A percentile compares a stretch with the other conserved stretches of the same genome.
Conservation (phyloP, 768 basidiomycete genomes). For the Ramaria sp. region DNA sequence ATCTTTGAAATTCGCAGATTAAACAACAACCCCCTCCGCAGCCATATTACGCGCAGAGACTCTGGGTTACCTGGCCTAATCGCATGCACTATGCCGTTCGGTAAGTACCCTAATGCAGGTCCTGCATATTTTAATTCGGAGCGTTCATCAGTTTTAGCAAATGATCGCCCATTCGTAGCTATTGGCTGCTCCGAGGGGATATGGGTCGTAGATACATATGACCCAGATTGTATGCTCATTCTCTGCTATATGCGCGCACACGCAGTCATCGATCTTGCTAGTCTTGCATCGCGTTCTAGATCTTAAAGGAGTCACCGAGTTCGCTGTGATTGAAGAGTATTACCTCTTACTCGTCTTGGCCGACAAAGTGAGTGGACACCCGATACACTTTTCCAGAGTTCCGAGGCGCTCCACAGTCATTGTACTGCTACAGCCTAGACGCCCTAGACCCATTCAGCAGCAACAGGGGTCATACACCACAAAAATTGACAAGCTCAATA, state of each 20-base stretch:
- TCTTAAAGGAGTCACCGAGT: constrained; percentile 4
- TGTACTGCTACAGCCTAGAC: constrained; percentile 4
- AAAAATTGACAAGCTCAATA: background rate
- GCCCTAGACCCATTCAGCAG: constrained; percentile 3
- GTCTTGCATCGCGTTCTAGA: constrained; percentile 6
- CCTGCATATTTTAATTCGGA: background rate
- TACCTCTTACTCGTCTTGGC: constrained; percentile 2
- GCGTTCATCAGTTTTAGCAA: background rate
- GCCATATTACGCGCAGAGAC: background rate
- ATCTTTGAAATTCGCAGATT: constrained; percentile 7
- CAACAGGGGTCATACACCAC: background rate
- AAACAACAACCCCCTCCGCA: constrained; percentile 4
- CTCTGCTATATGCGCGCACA: background rate
- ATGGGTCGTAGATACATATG: constrained; percentile 6
- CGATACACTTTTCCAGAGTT: background rate
- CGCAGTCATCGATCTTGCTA: background rate
- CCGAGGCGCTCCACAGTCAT: background rate
- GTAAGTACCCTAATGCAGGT: background rate
- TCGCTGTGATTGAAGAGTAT: constrained; percentile 8
- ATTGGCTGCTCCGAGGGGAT: constrained; percentile 8
- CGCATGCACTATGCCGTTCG: constrained; percentile 7
- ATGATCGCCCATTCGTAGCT: constrained; percentile 4
- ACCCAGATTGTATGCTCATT: constrained; percentile 4
- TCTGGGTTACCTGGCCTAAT: constrained; percentile 1
- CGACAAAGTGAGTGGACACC: constrained; percentile 1